phyloP scores from a whole-genome alignment of 352 stramenopile genomes.

The Phytophthora sp. region DNA sequence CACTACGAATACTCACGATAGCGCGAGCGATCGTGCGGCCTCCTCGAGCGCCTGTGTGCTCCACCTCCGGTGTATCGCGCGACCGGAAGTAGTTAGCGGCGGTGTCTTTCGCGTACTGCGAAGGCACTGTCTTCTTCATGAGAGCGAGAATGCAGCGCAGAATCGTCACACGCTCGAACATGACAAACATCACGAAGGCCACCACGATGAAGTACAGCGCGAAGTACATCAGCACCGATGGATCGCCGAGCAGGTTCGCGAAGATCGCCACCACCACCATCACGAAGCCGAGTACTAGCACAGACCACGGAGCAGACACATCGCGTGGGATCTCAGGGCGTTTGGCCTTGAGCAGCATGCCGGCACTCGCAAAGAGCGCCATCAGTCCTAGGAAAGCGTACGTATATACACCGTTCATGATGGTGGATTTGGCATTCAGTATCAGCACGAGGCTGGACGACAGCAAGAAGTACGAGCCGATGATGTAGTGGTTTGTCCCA shows the following conservation, averaged over 20 bases:
- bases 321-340: conserved; percentile 72
- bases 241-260: conserved; percentile 51
- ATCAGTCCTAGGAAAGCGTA: conserved; percentile 87
- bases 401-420: conserved; percentile 82
- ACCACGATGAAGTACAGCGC: conserved; percentile 56
- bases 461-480: conserved; percentile 67
- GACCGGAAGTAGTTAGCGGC: conserved; percentile 44
- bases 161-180: conserved; percentile 54
- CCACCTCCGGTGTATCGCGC: conserved; percentile 6
- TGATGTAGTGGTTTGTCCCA: conserved; percentile 80
- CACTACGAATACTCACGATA: conserved; percentile 49
- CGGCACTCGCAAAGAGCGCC: conserved; percentile 77
- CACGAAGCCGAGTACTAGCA: conserved; percentile 31
- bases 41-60: conserved; percentile 46
- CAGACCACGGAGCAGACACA: conserved; percentile 52
- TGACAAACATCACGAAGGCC: conserved; percentile 47
- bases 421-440: conserved; percentile 65
- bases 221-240: conserved; percentile 56
- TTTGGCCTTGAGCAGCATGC: conserved; percentile 87
- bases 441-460: conserved; percentile 64
- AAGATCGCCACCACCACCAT: conserved; percentile 55
- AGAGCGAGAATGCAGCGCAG: conserved; percentile 40
- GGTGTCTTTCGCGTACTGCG: conserved; percentile 21
- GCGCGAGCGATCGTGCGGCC: conserved; percentile 48
- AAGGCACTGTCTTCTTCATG: conserved; percentile 46